These are phyloP conservation scores for Blastobotrys ciferrii DNA, from an alignment of 1,139 yeast genomes.

Conservation along the genomic window DNA sequence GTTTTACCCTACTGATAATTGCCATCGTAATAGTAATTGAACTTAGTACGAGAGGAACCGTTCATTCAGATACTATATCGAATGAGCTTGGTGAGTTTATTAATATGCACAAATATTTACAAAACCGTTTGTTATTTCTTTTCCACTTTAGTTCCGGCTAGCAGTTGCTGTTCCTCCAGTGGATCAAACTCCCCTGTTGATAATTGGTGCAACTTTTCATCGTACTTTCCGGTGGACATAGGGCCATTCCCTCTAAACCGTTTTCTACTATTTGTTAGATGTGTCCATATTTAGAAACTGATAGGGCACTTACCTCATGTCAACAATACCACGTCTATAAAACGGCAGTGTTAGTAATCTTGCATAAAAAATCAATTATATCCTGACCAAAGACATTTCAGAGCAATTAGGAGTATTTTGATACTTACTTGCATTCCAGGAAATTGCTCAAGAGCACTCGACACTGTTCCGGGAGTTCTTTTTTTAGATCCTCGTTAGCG, in stretches of 20 bases:
- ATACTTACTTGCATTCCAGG: slow-evolving; percentile 67
- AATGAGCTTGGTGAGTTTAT: too few relatives aligned
- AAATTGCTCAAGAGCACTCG: slow-evolving; percentile 80
- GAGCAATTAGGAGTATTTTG: too few relatives aligned
- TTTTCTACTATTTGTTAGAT: slow-evolving; percentile 44
- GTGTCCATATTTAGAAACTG: slow-evolving; percentile 11
- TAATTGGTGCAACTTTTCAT: slow-evolving; percentile 76
- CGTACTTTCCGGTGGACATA: slow-evolving; percentile 85
- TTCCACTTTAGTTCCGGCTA: slow-evolving; percentile 12
- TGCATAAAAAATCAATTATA: background rate
- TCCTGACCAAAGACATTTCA: background rate
- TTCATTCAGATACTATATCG: too few relatives aligned
- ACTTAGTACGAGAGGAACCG: too few relatives aligned
- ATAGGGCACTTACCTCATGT: slow-evolving; percentile 50
- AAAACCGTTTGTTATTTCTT: background rate
- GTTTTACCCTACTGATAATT: too few relatives aligned
- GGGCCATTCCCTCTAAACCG: slow-evolving; percentile 95
- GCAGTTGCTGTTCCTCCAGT: slow-evolving; percentile 53
- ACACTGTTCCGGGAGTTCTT: slow-evolving; percentile 83
- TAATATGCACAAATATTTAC: background rate
- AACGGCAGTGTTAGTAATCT: background rate
- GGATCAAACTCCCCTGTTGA: slow-evolving; percentile 81
- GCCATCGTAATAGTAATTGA: too few relatives aligned
- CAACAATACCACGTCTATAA: slow-evolving; percentile 38
- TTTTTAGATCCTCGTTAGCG: slow-evolving; percentile 71